Evolutionary conservation across 495 filamentous ascomycete species (phyloP).

Genomic region (Neurospora sp.): DNA sequence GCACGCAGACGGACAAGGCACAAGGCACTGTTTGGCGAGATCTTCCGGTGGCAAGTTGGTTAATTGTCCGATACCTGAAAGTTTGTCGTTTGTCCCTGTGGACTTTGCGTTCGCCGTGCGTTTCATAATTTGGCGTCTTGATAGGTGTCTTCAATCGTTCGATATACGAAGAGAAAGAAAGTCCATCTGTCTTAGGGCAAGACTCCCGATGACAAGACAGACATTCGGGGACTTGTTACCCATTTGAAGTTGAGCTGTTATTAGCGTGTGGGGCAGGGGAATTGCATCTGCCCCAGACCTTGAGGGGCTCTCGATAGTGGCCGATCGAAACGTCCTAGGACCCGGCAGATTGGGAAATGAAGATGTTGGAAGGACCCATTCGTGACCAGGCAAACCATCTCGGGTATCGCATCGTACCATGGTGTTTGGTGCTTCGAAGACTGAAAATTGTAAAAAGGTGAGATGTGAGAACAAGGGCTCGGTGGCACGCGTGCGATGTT

Average conservation of each 20-base stretch:
- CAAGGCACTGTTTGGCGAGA: background rate
- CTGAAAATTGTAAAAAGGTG: too few species aligned
- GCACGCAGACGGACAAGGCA: background rate
- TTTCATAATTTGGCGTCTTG: background rate
- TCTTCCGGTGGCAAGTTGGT: background rate
- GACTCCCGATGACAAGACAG: background rate
- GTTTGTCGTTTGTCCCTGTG: background rate
- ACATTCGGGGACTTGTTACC: background rate
- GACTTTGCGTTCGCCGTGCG: background rate
- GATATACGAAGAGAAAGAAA: background rate
- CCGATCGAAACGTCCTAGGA: background rate
- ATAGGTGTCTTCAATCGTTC: background rate
- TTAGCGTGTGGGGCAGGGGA: background rate
- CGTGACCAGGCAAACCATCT: background rate
- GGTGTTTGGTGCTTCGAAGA: background rate
- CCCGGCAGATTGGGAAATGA: background rate
- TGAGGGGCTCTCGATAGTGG: background rate
- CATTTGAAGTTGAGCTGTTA: background rate
- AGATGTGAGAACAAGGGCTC: background rate
- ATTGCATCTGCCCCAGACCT: background rate
- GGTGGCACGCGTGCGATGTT: background rate
- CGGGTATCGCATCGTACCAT: background rate
- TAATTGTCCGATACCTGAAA: background rate
- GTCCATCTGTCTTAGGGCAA: background rate
- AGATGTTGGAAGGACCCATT: background rate